A percentile compares a stretch with the other conserved stretches of the same genome.
phyloP scores from a whole-genome alignment of 2,329 filamentous ascomycete species.

The Phoma sp. region DNA sequence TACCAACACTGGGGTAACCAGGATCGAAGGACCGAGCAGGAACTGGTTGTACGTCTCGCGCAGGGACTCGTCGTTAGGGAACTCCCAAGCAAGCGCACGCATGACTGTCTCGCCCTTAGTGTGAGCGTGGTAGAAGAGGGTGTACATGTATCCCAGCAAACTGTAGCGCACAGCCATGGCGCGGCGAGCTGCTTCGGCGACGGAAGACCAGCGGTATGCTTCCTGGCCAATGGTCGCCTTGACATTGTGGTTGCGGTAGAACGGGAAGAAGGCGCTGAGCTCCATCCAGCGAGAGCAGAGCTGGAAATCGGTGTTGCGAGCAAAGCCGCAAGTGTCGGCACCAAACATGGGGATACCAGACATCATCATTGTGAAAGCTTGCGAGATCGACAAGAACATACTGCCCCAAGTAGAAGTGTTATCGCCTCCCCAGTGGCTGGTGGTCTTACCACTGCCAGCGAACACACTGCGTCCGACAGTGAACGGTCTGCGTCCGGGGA shows the following conservation, averaged over 20 bases:
- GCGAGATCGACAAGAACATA: slow-evolving; percentile 76
- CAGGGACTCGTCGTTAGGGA: slow-evolving; percentile 70
- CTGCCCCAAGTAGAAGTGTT: slow-evolving; percentile 72
- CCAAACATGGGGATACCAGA: slow-evolving; percentile 79
- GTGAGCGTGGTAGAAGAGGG: slow-evolving; percentile 70
- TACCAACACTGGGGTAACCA: slow-evolving; percentile 71
- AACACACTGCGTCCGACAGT: slow-evolving; percentile 22
- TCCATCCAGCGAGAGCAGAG: slow-evolving; percentile 78
- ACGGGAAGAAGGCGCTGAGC: slow-evolving; percentile 74
- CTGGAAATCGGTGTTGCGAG: slow-evolving; percentile 68
- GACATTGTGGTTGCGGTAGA: slow-evolving; percentile 77
- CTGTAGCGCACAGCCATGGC: slow-evolving; percentile 74
- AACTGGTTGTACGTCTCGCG: slow-evolving; percentile 71
- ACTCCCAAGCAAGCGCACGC: slow-evolving; percentile 75
- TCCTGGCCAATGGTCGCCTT: slow-evolving; percentile 68
- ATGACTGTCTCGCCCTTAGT: slow-evolving; percentile 72
- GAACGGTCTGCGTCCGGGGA: slow-evolving; percentile 52
- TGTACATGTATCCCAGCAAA: slow-evolving; percentile 76
- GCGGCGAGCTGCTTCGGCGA: slow-evolving; percentile 65
- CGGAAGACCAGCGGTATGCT: slow-evolving; percentile 71
- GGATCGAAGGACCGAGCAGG: slow-evolving; percentile 68
- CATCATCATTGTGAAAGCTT: slow-evolving; percentile 74
- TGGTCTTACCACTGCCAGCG: slow-evolving; percentile 21
- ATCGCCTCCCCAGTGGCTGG: slow-evolving; percentile 69
- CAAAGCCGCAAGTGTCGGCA: slow-evolving; percentile 67